Base-by-base conservation (phyloP, 2,329 filamentous ascomycete genomes). In the Alternaria conjuncta region DNA sequence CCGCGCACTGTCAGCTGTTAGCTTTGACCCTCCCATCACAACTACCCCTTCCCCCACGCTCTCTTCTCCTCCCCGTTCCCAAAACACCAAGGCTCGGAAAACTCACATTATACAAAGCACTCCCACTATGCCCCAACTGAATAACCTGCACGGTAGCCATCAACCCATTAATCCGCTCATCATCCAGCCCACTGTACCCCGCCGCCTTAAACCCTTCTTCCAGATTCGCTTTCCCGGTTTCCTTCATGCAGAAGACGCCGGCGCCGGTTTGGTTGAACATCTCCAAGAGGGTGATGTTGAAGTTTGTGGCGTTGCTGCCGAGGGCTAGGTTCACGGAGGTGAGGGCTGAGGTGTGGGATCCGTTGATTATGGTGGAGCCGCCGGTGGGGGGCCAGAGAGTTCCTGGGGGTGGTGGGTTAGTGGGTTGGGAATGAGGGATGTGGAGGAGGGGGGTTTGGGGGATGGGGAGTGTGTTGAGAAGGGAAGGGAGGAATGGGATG, bases 261-360 rank as follows among this genome's bases (percentile, higher is more conserved):
- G 81, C 81, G n/a, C 80, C 80, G 0, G 83, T 85, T 71, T 84
- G 82, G 69, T 85, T 85, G 73, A 84, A 83, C 45, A 75, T 71
- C 18, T 75, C 70, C 5, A 83, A 74, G 15, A 85, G 76, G 15
- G 74, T 75, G 66, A 84, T 81, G 69, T 85, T 84, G 76, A 84
- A 84, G 58, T 74, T 71, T 15, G 82, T 81, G 5, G 80, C 79
- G 54, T 78, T 78, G 45, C 66, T 69, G 57, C 77, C 83, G 46
- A 85, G 68, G 6, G 81, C 83, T 5, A 85, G 76, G 68, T 85
- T 85, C 49, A 85, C 77, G 57, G 81, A 82, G 3, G 84, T 84
- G 26, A 83, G 77, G 3, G 83, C 82, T 68, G 76, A 81, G 18
- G 72, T 71, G 70, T 85, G 84, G 36, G 73, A 71, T 26, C 80